Base-by-base conservation (phyloP, 805 yeast species). In the Schwanniomyces pseudopolymorphus region DNA sequence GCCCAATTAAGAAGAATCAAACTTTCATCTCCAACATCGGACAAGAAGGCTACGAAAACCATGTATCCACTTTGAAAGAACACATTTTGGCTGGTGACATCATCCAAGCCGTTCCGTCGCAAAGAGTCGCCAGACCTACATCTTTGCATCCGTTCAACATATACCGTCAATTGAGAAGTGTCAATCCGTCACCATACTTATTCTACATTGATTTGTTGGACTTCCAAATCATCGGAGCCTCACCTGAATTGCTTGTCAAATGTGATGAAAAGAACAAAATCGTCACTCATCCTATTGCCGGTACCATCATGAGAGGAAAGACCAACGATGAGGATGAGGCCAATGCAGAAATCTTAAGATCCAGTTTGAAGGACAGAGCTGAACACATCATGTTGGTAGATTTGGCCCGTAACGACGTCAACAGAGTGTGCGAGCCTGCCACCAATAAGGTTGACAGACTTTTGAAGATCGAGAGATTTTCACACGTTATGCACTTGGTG, bases 301-400 rank as follows among this genome's bases (percentile, higher is more conserved):
- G 99, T 43, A 94, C 99, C 2, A 86, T 94, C 48, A 80, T 74
- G 55, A 82, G 99, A 60, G 99, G 99, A 42, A 79, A 81, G 56
- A 89, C 98, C 8, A 73, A 84, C 20, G 96, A 89, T 58, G 98
- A 94, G 66, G 99, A 94, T 59, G 96, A 91, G 61, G 70, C 69
- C 50, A 76, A 90, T 44, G 97, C 98, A 2, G 74, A 75, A 13
- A 80, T 81, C 46, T 78, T 94, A 54, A 76, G 87, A 58, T 69
- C 84, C 8, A 87, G 96, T 13, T 70, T 84, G 53, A 94, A 94
- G 61, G 99, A 94, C 67, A 81, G 97, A 40, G 97, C 99, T 0
- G 99, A 94, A 69, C 99, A 94, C 67, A 94, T 94, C 46, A 94
- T 94, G 99, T 81, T 94, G 67, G 99, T 94, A 16, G 99, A 94